Conservation (phyloP, 148 eudicot genomes). For the Selenicereus undatus region DNA sequence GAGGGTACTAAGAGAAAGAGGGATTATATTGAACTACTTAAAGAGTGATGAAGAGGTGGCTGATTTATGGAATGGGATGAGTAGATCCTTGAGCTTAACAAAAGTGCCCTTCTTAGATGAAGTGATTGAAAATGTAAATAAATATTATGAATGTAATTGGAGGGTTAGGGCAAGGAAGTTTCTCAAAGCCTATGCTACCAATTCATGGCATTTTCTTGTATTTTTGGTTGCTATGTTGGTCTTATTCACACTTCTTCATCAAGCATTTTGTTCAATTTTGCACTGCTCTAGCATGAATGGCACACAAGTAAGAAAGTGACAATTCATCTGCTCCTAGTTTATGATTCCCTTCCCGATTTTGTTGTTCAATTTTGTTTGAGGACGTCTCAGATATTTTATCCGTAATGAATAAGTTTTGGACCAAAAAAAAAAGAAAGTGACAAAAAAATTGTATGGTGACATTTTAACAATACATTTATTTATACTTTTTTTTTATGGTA, state of each 20-base stretch:
- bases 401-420: no score
- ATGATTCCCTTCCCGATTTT: no score
- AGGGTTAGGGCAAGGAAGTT: constrained; percentile 31
- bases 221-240: constrained; percentile 32
- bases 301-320: not conserved
- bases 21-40: constrained; percentile 45
- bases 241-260: constrained; percentile 27
- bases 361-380: no score
- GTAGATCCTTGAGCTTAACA: constrained; percentile 43
- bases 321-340: no score
- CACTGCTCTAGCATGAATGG: not conserved
- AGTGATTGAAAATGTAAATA: constrained; percentile 52
- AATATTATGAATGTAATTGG: constrained; percentile 44
- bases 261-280: constrained; percentile 33
- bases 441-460: not conserved
- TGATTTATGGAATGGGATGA: constrained; percentile 61
- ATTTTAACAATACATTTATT: no score
- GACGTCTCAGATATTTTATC: no score
- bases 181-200: constrained; percentile 30
- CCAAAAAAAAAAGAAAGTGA: not conserved
- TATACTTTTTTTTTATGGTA: not conserved
- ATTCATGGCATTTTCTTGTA: constrained; percentile 42
- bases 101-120: constrained; percentile 48
- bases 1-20: constrained; percentile 42
- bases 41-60: constrained; percentile 57